phyloP scores from a whole-genome alignment of 352 stramenopile genomes.

The Pythium pyrilobum region DNA sequence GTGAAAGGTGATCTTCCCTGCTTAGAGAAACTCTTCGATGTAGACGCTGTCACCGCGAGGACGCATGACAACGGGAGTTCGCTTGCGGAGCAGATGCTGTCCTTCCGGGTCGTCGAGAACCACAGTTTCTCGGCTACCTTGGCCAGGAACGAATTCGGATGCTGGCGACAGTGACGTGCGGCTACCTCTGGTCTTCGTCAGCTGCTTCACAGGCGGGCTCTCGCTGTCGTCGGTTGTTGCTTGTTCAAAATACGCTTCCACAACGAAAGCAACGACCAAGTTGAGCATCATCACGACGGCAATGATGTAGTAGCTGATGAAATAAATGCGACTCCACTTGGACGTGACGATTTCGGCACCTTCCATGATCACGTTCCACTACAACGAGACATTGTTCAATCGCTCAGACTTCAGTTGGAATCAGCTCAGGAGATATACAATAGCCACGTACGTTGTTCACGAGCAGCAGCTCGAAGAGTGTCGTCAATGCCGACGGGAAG shows the following conservation, averaged over 20 bases:
- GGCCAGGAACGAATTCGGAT: background rate
- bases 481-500: slow-evolving; percentile 44
- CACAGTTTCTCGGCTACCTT: background rate
- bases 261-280: slow-evolving; percentile 62
- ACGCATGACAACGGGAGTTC: slow-evolving; percentile 19
- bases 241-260: slow-evolving; percentile 53
- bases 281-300: slow-evolving; percentile 70
- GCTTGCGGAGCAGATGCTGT: slow-evolving; percentile 9
- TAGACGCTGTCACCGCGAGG: slow-evolving; percentile 37
- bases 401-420: background rate
- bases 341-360: slow-evolving; percentile 44
- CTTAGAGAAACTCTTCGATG: slow-evolving; percentile 39
- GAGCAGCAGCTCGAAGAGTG: slow-evolving; percentile 70
- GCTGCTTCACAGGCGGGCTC: background rate
- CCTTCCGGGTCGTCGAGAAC: background rate
- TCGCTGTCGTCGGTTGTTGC: background rate
- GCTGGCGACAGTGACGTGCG: too few relatives aligned
- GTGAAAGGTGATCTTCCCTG: background rate
- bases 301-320: slow-evolving; percentile 69
- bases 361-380: slow-evolving; percentile 74
- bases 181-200: too few relatives aligned
- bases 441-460: slow-evolving; percentile 61
- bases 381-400: background rate
- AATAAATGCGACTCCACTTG: slow-evolving; percentile 57
- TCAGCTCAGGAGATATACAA: background rate